Base-by-base conservation (phyloP, 1,139 yeast species). In the Yamadazyma pseudoaaseri region DNA sequence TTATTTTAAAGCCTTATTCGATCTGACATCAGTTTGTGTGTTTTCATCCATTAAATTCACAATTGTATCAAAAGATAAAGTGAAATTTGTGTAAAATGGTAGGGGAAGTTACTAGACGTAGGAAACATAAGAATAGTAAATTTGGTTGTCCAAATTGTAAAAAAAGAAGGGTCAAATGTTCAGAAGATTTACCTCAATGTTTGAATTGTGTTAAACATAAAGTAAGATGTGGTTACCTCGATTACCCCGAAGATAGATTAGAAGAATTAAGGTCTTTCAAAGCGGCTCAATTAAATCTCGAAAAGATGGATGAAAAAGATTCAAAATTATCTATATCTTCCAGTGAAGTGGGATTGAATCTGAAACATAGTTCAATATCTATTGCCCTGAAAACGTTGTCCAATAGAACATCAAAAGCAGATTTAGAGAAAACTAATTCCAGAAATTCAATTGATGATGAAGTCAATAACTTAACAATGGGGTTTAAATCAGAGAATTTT, bases 91-190 rank as follows among this genome's bases (percentile, higher is more conserved):
- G n/a, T 6, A n/a, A 20, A 4, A 29, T 29, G 32, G 27, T 24
- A 4, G 32, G 32, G 5, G 32, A 29, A 29, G 36, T 39, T 10
- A 34, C 39, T 3, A 51, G 47, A 33, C 44, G 68, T 34, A 45
- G 66, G 29, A 60, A 49, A 37, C 66, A 60, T 36, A 60, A 58
- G 33, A 60, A 60, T 35, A 53, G 61, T 13, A 60, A 58, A 32
- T 46, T 50, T 33, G 75, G 75, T 1, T 69, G 75, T 41, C 66
- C 71, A 20, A 68, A 64, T 34, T 69, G 75, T 51, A 69, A 69
- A 45, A 60, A 60, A 31, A 54, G 75, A 39, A 41, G 73, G 33
- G 72, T 69, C 36, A 68, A 68, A 44, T 69, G 75, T 42, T 49
- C 61, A 4, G 74, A 69, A 38, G 66, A 66, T 37, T 49, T 66